A percentile compares a stretch with the other conserved stretches of the same genome.
Conservation (phyloP, 331 rosid species). For the Acacia pycnantha region DNA sequence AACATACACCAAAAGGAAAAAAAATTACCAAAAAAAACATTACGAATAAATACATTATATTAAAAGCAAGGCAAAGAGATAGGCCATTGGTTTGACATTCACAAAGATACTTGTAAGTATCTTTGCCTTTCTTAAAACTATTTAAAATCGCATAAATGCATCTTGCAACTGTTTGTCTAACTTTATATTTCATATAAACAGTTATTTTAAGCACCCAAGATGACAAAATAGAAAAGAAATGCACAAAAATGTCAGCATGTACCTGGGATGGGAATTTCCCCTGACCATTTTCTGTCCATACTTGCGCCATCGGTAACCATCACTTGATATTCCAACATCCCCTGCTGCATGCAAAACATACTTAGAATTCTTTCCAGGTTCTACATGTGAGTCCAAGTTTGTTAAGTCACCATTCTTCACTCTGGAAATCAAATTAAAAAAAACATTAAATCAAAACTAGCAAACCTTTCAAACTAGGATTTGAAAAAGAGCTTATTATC, state of each 20-base stretch:
- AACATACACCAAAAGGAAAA: background rate
- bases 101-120: background rate
- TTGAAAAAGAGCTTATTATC: background rate
- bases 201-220: background rate
- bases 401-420: conserved; percentile 52
- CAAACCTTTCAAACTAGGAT: background rate
- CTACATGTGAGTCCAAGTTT: conserved; percentile 42
- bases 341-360: conserved; percentile 75
- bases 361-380: conserved; percentile 70
- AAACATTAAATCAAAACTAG: conserved; percentile 19
- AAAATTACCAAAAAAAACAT: background rate
- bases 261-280: conserved; percentile 88
- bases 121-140: background rate
- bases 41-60: background rate
- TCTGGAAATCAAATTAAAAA: conserved; percentile 46
- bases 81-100: background rate
- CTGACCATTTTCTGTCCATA: conserved; percentile 95
- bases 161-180: background rate
- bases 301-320: conserved; percentile 92
- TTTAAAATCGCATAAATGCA: background rate
- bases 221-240: background rate
- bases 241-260: conserved; percentile 21
- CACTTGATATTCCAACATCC: conserved; percentile 77
- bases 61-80: background rate
- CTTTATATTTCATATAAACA: background rate